Evolutionary conservation across 192 early-diverging fungal species (phyloP).

Genomic region (Linnemannia zychae): DNA sequence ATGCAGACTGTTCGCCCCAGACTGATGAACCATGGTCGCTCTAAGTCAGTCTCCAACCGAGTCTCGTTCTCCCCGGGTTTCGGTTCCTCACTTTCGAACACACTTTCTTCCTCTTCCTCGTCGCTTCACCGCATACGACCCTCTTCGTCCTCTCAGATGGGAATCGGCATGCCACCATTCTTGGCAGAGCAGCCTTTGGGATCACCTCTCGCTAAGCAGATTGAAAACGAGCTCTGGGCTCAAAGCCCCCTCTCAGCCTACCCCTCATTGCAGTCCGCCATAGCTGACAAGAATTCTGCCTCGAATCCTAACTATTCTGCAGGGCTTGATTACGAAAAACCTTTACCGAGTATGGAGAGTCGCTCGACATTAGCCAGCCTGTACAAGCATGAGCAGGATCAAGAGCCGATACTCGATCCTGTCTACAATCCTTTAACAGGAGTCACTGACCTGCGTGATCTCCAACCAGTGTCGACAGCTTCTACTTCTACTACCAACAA

Average conservation of each 20-base stretch:
- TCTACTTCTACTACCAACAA: not conserved
- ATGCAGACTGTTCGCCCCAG: slow-evolving; percentile 27
- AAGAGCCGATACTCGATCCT: not conserved
- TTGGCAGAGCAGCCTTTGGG: slow-evolving; percentile 38
- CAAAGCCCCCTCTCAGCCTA: slow-evolving; percentile 5
- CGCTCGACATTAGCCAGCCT: slow-evolving; percentile 11
- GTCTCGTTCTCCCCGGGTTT: slow-evolving; percentile 46
- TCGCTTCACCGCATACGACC: slow-evolving; percentile 24
- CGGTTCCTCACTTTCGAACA: slow-evolving; percentile 16
- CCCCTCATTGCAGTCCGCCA: not conserved
- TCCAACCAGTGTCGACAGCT: not conserved
- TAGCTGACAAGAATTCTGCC: not conserved
- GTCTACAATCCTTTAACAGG: not conserved
- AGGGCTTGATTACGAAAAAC: not conserved
- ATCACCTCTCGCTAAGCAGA: slow-evolving; percentile 44
- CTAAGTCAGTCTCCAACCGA: slow-evolving; percentile 47
- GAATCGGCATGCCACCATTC: slow-evolving; percentile 18
- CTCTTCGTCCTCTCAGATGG: slow-evolving; percentile 9
- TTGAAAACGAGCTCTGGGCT: slow-evolving; percentile 28
- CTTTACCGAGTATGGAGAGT: slow-evolving; percentile 7
- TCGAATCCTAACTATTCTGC: slow-evolving; percentile 6
- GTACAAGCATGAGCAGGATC: not conserved
- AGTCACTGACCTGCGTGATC: not conserved
- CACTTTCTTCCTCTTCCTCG: slow-evolving; percentile 20
- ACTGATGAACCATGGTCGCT: slow-evolving; percentile 47